Evolutionary conservation across 2,329 filamentous ascomycete species (phyloP).

Genomic region (Cercospora canescens): DNA sequence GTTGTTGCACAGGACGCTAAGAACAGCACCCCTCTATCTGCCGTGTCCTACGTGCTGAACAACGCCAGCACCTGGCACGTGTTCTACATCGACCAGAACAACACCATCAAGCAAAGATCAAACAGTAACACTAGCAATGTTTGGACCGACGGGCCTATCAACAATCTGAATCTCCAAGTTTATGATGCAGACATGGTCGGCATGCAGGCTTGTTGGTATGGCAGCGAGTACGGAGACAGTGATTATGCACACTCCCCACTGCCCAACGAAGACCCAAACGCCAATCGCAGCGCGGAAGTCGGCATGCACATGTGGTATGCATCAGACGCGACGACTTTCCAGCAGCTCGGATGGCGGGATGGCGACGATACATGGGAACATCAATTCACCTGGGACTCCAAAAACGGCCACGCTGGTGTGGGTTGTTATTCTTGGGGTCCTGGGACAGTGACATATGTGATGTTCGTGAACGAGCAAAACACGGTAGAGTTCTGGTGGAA

Average conservation of each 20-base stretch:
- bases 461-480: slow-evolving; percentile 44
- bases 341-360: slow-evolving; percentile 44
- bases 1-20: slow-evolving; percentile 46
- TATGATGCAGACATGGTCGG: slow-evolving; percentile 37
- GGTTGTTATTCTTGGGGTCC: slow-evolving; percentile 17
- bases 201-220: slow-evolving; percentile 43
- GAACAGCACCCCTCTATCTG: slow-evolving; percentile 45
- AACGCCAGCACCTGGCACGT: slow-evolving; percentile 34
- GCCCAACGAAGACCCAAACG: slow-evolving; percentile 30
- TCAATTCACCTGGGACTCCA: slow-evolving; percentile 39
- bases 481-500: slow-evolving; percentile 47
- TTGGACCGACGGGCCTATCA: slow-evolving; percentile 42
- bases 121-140: slow-evolving; percentile 41
- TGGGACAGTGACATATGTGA: slow-evolving; percentile 43
- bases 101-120: slow-evolving; percentile 41
- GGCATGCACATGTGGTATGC: slow-evolving; percentile 51
- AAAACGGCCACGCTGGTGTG: slow-evolving; percentile 44
- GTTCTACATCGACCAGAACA: slow-evolving; percentile 43
- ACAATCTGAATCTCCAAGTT: slow-evolving; percentile 32
- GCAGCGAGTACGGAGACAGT: slow-evolving; percentile 38
- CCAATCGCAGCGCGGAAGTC: slow-evolving; percentile 30
- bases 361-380: slow-evolving; percentile 39
- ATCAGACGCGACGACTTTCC: slow-evolving; percentile 40
- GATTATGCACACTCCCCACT: slow-evolving; percentile 42
- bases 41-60: slow-evolving; percentile 43